Base-by-base conservation (phyloP, 441 rosid species). In the Gossypium aridum region DNA sequence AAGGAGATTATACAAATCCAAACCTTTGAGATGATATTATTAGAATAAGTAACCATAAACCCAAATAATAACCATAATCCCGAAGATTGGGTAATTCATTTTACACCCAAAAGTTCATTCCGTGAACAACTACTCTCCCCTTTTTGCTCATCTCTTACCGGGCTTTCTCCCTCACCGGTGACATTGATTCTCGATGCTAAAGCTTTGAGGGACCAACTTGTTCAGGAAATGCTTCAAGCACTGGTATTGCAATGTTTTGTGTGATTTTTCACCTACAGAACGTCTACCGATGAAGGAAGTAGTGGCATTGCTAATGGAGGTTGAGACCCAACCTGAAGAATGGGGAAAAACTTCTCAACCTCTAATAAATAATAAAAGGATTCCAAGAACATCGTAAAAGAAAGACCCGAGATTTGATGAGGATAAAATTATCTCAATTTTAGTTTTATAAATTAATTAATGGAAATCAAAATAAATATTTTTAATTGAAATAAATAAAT, bases 281-380 rank as follows among this genome's bases (percentile, higher is more conserved):
- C 75, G 99, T 67, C 99, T 97, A 0, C 84, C 94, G 25, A 92
- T 94, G 99, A 94, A 94, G 85, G 97, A 92, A 81, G 99, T 94
- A 64, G 95, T 92, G 73, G 92, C 97, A 4, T 51, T 94, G 85
- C 81, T 94, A 45, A 87, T 78, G 92, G 98, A 94, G 78, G 97
- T 94, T 76, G 92, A 94, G 87, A 91, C 92, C 78, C 77, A 90
- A 78, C 90, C 92, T 2, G 97, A 94, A 65, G 97, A 92, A 68
- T 90, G 96, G 94, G 97, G 96, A 10, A 92, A 94, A 67, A 90
- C 97, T 31, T 90, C 96, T 22, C 97, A 92, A 72, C 96, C 98
- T 74, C 85, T 92, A 75, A 90, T 92, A 78, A 94, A 94, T 75
- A 93, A 17, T 34, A 34, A 31, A 31, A 31, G 31, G 51, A 26